These are phyloP conservation scores for Cocos nucifera DNA, from an alignment of 176 grass and related monocot genomes.

Conservation along the genomic window DNA sequence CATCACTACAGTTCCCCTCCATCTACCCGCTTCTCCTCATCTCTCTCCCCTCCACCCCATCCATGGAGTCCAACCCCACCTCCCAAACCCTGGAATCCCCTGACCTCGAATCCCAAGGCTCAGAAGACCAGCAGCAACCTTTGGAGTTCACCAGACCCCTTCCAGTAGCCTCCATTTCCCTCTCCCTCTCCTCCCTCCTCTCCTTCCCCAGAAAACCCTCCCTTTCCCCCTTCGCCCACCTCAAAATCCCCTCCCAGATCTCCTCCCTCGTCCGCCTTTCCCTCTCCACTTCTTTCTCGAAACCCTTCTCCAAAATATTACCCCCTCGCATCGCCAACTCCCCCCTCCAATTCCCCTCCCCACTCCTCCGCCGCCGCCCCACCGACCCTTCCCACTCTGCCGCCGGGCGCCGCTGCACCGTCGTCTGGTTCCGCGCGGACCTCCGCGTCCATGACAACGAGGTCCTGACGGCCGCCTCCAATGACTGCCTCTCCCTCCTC, in stretches of 20 bases:
- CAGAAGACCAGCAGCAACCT: not conserved
- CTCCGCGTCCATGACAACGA: conserved; percentile 81
- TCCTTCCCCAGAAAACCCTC: conserved; percentile 21
- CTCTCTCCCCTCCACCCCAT: conserved; percentile 9
- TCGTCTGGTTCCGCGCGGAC: conserved; percentile 83
- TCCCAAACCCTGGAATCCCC: conserved; percentile 13
- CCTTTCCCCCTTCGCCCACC: conserved; percentile 21
- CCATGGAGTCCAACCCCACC: conserved; percentile 24
- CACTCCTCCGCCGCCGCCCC: conserved; percentile 30
- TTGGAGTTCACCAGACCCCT: not conserved
- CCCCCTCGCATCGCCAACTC: conserved; percentile 4
- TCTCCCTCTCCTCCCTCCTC: conserved; percentile 35
- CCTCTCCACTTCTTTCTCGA: conserved; percentile 27
- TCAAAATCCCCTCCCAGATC: conserved; percentile 34
- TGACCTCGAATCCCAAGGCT: not conserved
- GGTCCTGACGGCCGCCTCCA: conserved; percentile 33
- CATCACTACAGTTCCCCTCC: not conserved
- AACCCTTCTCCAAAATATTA: conserved; percentile 5
- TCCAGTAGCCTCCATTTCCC: conserved; percentile 7
- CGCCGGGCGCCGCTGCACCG: conserved; percentile 50
- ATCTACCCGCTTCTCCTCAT: conserved; percentile 17
- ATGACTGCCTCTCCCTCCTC: conserved; percentile 58
- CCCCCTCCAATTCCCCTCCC: not conserved
- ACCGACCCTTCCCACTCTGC: conserved; percentile 33
- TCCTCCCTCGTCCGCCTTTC: conserved; percentile 25